phyloP scores from a whole-genome alignment of 805 yeast species.

The Starmerella lactis-condensi region DNA sequence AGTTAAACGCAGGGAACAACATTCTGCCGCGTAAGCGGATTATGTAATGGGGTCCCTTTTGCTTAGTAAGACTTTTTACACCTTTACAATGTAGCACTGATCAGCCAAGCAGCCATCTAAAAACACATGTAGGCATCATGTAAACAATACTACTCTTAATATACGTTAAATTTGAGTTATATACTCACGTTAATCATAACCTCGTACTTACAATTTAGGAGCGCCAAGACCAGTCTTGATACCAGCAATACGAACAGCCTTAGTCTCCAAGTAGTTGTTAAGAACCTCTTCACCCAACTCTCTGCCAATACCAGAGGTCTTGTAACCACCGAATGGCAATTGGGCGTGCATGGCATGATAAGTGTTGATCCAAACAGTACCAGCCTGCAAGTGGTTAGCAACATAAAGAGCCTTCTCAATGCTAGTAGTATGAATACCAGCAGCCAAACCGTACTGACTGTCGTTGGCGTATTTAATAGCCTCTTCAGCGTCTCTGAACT shows the following conservation, averaged over 20 bases:
- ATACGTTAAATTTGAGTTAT: too few species aligned
- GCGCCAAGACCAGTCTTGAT: conserved; percentile 13
- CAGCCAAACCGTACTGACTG: conserved; percentile 63
- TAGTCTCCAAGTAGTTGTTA: conserved; percentile 50
- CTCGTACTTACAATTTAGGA: conserved; percentile 10
- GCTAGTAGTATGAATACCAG: conserved; percentile 58
- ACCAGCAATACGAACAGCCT: conserved; percentile 57
- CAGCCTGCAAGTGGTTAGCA: conserved; percentile 44
- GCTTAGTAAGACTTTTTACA: too few species aligned
- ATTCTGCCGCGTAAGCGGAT: too few species aligned
- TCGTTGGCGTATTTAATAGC: conserved; percentile 52
- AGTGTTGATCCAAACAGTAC: conserved; percentile 52
- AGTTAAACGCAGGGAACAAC: too few species aligned
- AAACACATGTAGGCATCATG: too few species aligned
- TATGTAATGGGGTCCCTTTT: too few species aligned
- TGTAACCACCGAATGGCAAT: conserved; percentile 70
- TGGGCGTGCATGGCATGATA: conserved; percentile 45
- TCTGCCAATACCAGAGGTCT: conserved; percentile 62
- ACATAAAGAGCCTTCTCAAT: conserved; percentile 45
- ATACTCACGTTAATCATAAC: too few species aligned
- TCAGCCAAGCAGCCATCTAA: too few species aligned
- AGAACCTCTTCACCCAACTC: conserved; percentile 65
- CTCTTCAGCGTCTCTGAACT: conserved; percentile 48
- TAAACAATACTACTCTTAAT: too few species aligned
- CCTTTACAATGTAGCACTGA: too few species aligned